Evolutionary conservation across 257 asterid species (phyloP), one percentile per base, ranked within the genome.

Genomic region (Solanum corneliomulleri): DNA sequence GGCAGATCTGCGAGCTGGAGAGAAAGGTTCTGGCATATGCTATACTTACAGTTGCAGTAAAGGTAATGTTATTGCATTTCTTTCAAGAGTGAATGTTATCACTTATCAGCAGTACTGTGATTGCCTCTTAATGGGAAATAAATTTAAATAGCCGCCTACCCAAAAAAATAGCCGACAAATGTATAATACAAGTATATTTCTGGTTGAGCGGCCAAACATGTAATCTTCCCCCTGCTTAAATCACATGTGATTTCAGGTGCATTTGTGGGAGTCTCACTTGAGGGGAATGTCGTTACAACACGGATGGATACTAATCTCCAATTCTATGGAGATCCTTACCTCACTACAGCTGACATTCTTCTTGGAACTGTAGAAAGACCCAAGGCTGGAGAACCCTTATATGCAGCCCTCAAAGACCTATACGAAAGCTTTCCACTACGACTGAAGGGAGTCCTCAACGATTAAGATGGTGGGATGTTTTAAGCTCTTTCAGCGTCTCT

Each of bases 1-100:
- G 93, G 99, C 98, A 80, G 99, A 97, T 92, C 25, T 97, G 88
- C 93, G 99, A 90, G 99, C 99, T 88, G 99, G 99, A 86, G 99
- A 97, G 47, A 96, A 91, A 89, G 99, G 99, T 86, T 96, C 99
- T 72, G 99, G 99, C 92, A 93, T 97, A 94, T 97, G 99, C 91
- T 97, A 97, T 90, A 96, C 99, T 45, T 97, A 97, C 92, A 96
- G 99, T 89, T 96, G 99, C 92, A 96, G 99, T 90, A 97, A 97
- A 95, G 99, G 99, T 97, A 93, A 76, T 87, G 27, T 31, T 56
- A 56, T 18, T n/a, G 21, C 21, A 35, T 41, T 45, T 42, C 45
- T 42, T 29, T 25, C 11, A 20, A 29, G 21, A 56, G n/a, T 44
- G 56, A 16, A 29, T 18, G 35, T 15, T 71, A 20, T 14, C 44